A percentile compares a stretch with the other conserved stretches of the same genome.
Conservation (phyloP, 129 eudicot species). For the Lactuca sativa region DNA sequence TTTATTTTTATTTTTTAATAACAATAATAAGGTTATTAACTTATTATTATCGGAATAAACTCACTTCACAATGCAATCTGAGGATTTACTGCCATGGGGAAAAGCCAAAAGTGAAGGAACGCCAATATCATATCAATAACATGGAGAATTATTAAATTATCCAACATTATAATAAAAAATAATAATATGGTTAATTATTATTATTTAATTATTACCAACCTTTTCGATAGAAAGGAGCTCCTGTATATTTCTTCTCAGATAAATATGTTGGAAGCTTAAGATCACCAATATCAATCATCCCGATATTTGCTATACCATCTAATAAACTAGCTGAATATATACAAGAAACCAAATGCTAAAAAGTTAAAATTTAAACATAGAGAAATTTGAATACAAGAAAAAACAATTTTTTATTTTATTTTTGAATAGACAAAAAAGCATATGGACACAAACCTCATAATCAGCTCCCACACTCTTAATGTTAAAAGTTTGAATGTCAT, state of each 20-base stretch:
- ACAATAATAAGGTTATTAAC: neutral
- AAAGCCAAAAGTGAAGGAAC: constrained; percentile 78
- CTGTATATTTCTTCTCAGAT: constrained; percentile 76
- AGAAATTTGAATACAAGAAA: neutral
- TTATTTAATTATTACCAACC: constrained; percentile 73
- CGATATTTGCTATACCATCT: constrained; percentile 71
- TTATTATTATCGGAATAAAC: constrained; percentile 4
- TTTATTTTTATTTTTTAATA: neutral
- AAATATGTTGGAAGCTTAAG: constrained; percentile 65
- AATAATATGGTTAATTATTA: too few species aligned
- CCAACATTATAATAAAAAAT: too few species aligned
- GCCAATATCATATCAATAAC: constrained; percentile 50
- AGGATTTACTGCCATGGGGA: constrained; percentile 75
- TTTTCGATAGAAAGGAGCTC: constrained; percentile 75
- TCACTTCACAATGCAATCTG: constrained; percentile 74
- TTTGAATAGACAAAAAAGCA: constrained; percentile 17
- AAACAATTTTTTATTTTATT: neutral
- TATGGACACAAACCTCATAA: constrained; percentile 58
- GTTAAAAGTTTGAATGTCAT: constrained; percentile 87
- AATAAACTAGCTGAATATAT: constrained; percentile 49
- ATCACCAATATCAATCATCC: constrained; percentile 73
- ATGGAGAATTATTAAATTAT: too few species aligned
- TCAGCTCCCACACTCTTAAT: constrained; percentile 79
- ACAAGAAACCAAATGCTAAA: constrained; percentile 17
- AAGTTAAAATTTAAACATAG: constrained; percentile 13